Evolutionary conservation across 371 early-diverging fungal genomes (phyloP).

Genomic region (Fennellomyces sp.): DNA sequence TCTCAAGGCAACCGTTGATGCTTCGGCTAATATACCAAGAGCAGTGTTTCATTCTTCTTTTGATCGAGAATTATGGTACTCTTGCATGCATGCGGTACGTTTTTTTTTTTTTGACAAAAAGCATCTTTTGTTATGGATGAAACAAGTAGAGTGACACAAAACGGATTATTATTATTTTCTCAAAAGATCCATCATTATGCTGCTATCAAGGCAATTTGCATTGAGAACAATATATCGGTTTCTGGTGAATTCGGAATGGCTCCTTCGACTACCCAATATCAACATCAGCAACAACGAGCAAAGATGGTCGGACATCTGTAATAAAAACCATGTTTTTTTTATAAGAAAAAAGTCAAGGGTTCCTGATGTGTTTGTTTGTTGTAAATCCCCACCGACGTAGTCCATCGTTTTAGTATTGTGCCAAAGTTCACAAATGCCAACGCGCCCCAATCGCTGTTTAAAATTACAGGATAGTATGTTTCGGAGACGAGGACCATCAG

Average conservation of each 20-base stretch:
- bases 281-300: slow-evolving; percentile 5
- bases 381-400: too few relatives aligned
- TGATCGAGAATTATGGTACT: slow-evolving; percentile 73
- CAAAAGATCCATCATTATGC: slow-evolving; percentile 58
- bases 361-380: too few relatives aligned
- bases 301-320: background rate
- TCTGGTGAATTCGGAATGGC: slow-evolving; percentile 53
- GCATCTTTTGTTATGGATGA: too few relatives aligned
- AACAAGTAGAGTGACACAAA: too few relatives aligned
- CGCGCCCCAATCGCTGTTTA: too few relatives aligned
- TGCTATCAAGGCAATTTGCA: slow-evolving; percentile 56
- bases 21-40: slow-evolving; percentile 20
- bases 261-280: slow-evolving; percentile 47
- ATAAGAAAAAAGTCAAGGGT: too few relatives aligned
- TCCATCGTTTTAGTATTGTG: too few relatives aligned
- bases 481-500: too few relatives aligned
- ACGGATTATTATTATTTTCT: too few relatives aligned
- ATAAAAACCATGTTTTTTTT: too few relatives aligned
- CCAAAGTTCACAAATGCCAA: too few relatives aligned
- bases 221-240: slow-evolving; percentile 43
- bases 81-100: slow-evolving; percentile 54
- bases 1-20: slow-evolving; percentile 43
- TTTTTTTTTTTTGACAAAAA: background rate
- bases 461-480: too few relatives aligned
- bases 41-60: slow-evolving; percentile 41